Conservation (phyloP, 2,329 filamentous ascomycete genomes). For the Phialocephala sp. region DNA sequence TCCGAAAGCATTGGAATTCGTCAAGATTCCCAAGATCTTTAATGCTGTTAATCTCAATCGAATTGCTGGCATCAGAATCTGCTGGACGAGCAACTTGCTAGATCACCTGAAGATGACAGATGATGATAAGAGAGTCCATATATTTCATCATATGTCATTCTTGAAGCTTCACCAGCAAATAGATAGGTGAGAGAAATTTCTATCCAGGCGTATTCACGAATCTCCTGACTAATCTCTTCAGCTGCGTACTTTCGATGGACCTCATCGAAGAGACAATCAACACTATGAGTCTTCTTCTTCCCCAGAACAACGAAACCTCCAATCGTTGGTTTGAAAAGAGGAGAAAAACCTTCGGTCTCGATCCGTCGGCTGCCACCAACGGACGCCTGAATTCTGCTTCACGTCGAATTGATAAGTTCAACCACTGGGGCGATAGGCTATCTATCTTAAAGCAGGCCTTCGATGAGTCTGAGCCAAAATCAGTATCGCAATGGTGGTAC, state of each 20-base stretch:
- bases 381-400: not conserved
- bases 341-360: not conserved
- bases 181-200: not conserved
- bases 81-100: slow-evolving; percentile 46
- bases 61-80: slow-evolving; percentile 15
- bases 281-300: not conserved
- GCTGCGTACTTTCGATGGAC: not conserved
- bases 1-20: not conserved
- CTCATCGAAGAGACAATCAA: not conserved
- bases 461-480: slow-evolving; percentile 46
- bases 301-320: not conserved
- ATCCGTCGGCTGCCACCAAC: not conserved
- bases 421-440: slow-evolving; percentile 49
- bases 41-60: not conserved
- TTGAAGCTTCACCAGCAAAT: slow-evolving; percentile 32
- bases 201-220: too few relatives aligned
- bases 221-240: too few relatives aligned
- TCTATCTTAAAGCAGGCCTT: slow-evolving; percentile 50
- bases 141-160: slow-evolving; percentile 50
- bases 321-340: not conserved
- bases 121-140: slow-evolving; percentile 45
- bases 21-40: not conserved
- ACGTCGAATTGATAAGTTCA: not conserved
- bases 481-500: slow-evolving; percentile 50
- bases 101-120: slow-evolving; percentile 49